Conservation (phyloP, 192 early-diverging fungal genomes). For the Mortierella hygrophila region DNA sequence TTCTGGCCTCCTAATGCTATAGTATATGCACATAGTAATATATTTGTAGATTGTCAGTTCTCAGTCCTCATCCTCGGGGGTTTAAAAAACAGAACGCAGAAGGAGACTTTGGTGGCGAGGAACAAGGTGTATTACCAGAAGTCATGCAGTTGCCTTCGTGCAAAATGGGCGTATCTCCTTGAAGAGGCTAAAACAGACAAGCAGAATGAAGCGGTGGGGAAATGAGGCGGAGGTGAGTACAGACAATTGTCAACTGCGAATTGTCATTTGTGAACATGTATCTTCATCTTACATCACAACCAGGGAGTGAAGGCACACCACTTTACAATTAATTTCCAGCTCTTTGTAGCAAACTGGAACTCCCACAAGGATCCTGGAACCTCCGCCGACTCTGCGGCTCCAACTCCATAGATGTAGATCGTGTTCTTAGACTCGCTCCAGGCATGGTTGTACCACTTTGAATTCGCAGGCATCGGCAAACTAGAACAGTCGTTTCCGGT, state of each 20-base stretch:
- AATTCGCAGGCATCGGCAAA: neutral
- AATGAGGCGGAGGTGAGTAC: neutral
- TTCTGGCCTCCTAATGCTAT: neutral
- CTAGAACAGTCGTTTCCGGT: neutral
- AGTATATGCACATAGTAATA: neutral
- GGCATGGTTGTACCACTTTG: neutral
- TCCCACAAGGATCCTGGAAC: neutral
- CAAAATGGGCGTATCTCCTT: neutral
- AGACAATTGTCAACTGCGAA: neutral
- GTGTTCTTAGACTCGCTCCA: neutral
- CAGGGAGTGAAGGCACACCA: neutral
- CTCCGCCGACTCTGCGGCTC: neutral
- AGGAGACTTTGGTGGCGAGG: too few species aligned
- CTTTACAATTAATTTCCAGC: neutral
- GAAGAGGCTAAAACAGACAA: neutral
- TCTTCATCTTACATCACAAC: too few species aligned
- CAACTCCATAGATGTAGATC: neutral
- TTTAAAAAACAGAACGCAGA: too few species aligned
- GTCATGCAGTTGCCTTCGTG: neutral
- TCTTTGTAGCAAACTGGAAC: neutral
- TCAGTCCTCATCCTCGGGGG: too few species aligned
- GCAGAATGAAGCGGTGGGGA: neutral
- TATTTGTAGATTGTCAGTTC: neutral
- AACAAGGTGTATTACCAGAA: neutral
- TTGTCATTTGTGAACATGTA: neutral